phyloP scores from a whole-genome alignment of 306 rosid species.

The Ammopiptanthus mongolicus region DNA sequence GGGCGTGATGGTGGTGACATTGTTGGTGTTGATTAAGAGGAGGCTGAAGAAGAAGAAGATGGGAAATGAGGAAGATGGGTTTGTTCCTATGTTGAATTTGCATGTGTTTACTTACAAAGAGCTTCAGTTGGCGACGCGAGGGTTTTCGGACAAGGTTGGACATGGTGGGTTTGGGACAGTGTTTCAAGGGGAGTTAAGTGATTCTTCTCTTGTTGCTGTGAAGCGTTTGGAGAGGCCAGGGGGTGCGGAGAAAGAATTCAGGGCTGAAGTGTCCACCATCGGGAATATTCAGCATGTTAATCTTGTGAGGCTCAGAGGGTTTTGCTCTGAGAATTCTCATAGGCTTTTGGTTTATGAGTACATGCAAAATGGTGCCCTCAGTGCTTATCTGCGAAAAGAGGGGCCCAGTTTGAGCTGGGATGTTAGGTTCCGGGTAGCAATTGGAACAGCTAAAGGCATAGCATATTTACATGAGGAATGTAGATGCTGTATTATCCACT shows the following conservation, averaged over 20 bases:
- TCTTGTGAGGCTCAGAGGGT: constrained; percentile 77
- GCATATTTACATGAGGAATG: constrained; percentile 83
- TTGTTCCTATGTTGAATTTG: constrained; percentile 42
- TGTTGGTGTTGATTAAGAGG: constrained; percentile 37
- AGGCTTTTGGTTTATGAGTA: constrained; percentile 78
- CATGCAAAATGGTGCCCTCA: constrained; percentile 75
- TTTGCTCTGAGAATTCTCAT: constrained; percentile 76
- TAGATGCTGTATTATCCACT: constrained; percentile 71
- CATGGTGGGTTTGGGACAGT: constrained; percentile 92
- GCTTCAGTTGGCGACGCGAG: constrained; percentile 60
- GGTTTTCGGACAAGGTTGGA: constrained; percentile 71
- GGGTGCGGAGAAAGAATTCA: constrained; percentile 80
- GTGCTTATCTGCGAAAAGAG: constrained; percentile 59
- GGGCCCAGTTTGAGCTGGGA: constrained; percentile 80
- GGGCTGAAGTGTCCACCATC: constrained; percentile 78
- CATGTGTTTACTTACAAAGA: constrained; percentile 67
- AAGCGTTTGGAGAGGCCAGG: constrained; percentile 87
- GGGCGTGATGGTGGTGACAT: constrained; percentile 30
- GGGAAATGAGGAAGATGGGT: constrained; percentile 38
- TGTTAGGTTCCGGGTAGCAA: constrained; percentile 53
- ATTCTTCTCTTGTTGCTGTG: constrained; percentile 60
- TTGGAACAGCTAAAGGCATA: constrained; percentile 78
- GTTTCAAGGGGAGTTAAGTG: constrained; percentile 62
- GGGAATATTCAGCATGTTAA: constrained; percentile 87
- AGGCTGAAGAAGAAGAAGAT: constrained; percentile 3